Evolutionary conservation across 192 early-diverging fungal species (phyloP).

Genomic region (Gigaspora rosea): DNA sequence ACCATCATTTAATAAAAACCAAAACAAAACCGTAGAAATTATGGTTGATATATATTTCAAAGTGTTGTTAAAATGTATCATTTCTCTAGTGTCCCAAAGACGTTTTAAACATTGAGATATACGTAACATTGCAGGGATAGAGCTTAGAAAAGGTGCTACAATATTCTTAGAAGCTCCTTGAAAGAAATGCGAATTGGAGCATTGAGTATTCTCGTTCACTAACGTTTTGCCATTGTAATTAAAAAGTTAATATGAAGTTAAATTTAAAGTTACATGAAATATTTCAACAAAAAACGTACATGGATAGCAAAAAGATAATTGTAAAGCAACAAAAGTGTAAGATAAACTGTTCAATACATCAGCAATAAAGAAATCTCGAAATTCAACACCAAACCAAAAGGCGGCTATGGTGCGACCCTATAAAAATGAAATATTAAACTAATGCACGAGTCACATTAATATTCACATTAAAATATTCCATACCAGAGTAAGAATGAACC

Average conservation of each 20-base stretch:
- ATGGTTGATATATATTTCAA: too few relatives aligned
- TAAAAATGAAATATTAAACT: neutral
- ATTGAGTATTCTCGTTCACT: too few relatives aligned
- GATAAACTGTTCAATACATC: constrained; percentile 74
- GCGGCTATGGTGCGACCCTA: constrained; percentile 57
- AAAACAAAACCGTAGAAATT: too few relatives aligned
- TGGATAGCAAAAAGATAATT: constrained; percentile 49
- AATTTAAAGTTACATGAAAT: neutral
- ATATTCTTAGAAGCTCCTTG: too few relatives aligned
- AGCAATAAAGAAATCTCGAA: constrained; percentile 80
- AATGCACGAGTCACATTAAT: neutral
- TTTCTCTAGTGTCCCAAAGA: too few relatives aligned
- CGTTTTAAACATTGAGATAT: too few relatives aligned
- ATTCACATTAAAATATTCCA: constrained; percentile 3
- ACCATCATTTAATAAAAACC: too few relatives aligned
- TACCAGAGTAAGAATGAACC: constrained; percentile 44
- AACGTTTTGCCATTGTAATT: too few relatives aligned
- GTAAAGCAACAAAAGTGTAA: constrained; percentile 66
- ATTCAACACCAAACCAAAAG: constrained; percentile 65
- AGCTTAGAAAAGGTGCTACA: too few relatives aligned
- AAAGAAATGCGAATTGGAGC: too few relatives aligned
- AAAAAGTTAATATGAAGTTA: neutral
- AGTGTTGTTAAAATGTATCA: too few relatives aligned
- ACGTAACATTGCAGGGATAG: too few relatives aligned
- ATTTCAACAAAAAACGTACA: neutral